Conservation (phyloP, 257 asterid genomes). For the Solanum appendiculatum region DNA sequence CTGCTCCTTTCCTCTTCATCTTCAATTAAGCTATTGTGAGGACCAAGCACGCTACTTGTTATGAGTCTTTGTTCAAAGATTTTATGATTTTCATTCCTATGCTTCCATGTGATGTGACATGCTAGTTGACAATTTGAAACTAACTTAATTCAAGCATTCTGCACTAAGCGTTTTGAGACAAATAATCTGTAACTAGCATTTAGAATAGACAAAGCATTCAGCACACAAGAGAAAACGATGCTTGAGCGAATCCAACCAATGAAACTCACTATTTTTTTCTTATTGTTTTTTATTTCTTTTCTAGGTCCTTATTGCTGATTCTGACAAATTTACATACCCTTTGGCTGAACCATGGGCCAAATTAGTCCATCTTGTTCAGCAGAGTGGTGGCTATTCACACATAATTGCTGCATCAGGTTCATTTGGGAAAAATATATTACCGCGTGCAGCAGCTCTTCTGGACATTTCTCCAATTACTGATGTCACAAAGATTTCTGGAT, state of each 20-base stretch:
- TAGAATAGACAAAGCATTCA: not conserved
- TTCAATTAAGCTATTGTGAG: not conserved
- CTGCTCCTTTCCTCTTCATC: not conserved
- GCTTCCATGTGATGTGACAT: not conserved
- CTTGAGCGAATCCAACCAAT: not conserved
- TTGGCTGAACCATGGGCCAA: slow-evolving; percentile 95
- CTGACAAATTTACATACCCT: slow-evolving; percentile 63
- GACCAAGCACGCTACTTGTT: not conserved
- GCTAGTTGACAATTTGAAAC: not conserved
- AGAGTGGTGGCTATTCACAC: slow-evolving; percentile 70
- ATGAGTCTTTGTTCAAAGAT: not conserved
- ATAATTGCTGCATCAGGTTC: slow-evolving; percentile 76
- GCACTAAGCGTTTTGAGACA: not conserved
- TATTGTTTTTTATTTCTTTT: not conserved
- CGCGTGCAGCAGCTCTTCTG: slow-evolving; percentile 95
- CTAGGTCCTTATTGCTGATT: slow-evolving; percentile 88
- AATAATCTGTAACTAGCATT: not conserved
- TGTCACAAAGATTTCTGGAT: slow-evolving; percentile 50
- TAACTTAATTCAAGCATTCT: not conserved
- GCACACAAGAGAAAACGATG: not conserved
- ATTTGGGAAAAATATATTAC: slow-evolving; percentile 85
- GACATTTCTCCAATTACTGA: slow-evolving; percentile 96
- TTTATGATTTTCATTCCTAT: not conserved
- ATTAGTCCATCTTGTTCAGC: slow-evolving; percentile 67
- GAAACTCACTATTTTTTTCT: not conserved